Evolutionary conservation across 768 basidiomycete genomes (phyloP).

Genomic region (Gymnopilus dilepis): DNA sequence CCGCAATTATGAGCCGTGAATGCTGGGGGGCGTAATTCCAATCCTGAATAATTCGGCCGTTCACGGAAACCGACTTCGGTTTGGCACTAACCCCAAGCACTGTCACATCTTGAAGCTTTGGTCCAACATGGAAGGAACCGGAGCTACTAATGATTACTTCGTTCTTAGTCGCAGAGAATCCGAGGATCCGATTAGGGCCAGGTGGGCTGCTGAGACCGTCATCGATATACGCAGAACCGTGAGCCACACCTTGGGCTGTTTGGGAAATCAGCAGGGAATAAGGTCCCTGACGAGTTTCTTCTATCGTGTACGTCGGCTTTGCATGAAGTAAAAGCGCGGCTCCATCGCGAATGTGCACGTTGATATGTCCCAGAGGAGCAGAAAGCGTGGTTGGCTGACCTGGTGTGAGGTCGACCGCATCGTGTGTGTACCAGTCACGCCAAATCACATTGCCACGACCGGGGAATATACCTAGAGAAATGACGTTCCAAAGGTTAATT

Average conservation of each 20-base stretch:
- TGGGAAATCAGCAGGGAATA: constrained; percentile 69
- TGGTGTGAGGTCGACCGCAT: constrained; percentile 47
- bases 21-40: constrained; percentile 47
- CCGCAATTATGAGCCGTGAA: constrained; percentile 46
- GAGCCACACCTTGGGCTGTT: constrained; percentile 50
- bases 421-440: constrained; percentile 79
- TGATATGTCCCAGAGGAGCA: constrained; percentile 79
- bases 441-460: constrained; percentile 62
- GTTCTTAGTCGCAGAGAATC: constrained; percentile 42
- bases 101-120: constrained; percentile 56
- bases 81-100: constrained; percentile 57
- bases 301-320: constrained; percentile 67
- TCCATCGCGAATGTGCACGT: constrained; percentile 76
- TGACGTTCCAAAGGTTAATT: background rate
- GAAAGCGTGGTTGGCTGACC: constrained; percentile 53
- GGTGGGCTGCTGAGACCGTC: constrained; percentile 69
- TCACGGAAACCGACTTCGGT: constrained; percentile 45
- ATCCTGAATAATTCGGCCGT: constrained; percentile 36
- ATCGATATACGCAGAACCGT: constrained; percentile 69
- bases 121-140: constrained; percentile 49
- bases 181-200: constrained; percentile 55
- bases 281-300: constrained; percentile 65
- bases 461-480: constrained; percentile 61
- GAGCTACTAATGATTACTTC: constrained; percentile 42
- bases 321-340: constrained; percentile 68